A percentile compares a stretch with the other conserved stretches of the same genome.
These are phyloP conservation scores for Penicillium subrubescens DNA, from an alignment of 495 filamentous ascomycete genomes.

Conservation along the genomic window DNA sequence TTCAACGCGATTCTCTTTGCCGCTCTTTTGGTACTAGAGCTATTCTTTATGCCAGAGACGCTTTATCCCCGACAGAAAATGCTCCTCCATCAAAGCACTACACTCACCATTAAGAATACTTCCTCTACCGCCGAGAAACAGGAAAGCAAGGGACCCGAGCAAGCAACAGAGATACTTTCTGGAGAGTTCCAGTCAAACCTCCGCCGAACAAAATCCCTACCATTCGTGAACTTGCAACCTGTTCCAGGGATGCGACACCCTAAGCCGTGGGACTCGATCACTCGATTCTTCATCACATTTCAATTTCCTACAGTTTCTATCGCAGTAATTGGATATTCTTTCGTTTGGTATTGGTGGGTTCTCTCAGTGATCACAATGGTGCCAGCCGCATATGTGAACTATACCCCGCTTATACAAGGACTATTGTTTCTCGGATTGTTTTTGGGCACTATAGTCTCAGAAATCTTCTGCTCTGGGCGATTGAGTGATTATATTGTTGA, in stretches of 20 bases:
- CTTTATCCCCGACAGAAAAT: constrained; percentile 56
- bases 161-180: not conserved
- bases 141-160: not conserved
- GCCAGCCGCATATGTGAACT: constrained; percentile 57
- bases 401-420: constrained; percentile 57
- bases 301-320: constrained; percentile 49
- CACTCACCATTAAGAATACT: not conserved
- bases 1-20: constrained; percentile 60
- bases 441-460: constrained; percentile 56
- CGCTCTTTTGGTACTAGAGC: constrained; percentile 49
- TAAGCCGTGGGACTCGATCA: constrained; percentile 50
- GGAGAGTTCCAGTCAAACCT: constrained; percentile 19
- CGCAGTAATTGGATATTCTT: constrained; percentile 54
- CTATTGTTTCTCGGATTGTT: constrained; percentile 60
- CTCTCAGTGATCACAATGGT: constrained; percentile 62
- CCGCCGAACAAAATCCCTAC: constrained; percentile 49
- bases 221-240: constrained; percentile 51
- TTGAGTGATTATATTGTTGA: constrained; percentile 56
- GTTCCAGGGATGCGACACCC: constrained; percentile 58
- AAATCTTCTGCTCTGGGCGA: constrained; percentile 56
- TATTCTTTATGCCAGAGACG: constrained; percentile 60
- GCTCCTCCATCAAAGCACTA: constrained; percentile 16
- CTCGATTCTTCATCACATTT: constrained; percentile 52
- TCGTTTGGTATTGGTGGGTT: constrained; percentile 67
- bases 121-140: constrained; percentile 33